These are phyloP conservation scores for Kwoniella dendrophila DNA, from an alignment of 768 basidiomycete species.

Conservation along the genomic window DNA sequence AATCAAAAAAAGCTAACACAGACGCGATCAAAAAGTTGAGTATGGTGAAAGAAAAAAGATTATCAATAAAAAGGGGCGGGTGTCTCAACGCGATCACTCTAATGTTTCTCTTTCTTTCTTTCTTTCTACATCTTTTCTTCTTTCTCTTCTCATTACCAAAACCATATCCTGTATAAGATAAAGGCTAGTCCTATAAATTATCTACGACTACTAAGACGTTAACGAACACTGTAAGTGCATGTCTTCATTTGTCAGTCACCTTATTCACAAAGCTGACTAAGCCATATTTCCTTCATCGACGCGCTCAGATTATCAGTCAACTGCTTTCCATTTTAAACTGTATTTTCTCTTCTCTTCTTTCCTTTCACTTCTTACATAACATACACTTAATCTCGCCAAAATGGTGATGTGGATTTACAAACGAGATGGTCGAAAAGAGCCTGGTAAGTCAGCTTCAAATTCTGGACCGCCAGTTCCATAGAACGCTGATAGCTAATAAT, in stretches of 20 bases:
- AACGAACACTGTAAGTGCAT: constrained; percentile 10
- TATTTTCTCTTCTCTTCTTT: constrained; percentile 1
- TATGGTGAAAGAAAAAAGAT: background rate
- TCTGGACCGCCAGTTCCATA: background rate
- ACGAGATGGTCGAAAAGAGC: constrained; percentile 54
- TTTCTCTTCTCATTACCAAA: background rate
- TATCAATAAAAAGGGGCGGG: constrained; percentile 2
- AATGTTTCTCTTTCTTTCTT: constrained; percentile 13
- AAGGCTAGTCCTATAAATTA: constrained; percentile 21
- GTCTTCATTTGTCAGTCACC: background rate
- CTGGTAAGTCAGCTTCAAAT: constrained; percentile 30
- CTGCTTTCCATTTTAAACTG: no score
- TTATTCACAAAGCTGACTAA: constrained; percentile 16
- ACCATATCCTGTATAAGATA: constrained; percentile 15
- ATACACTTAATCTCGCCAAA: constrained; percentile 14
- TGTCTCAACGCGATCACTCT: constrained; percentile 13
- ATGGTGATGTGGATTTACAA: constrained; percentile 55
- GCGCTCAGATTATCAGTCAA: constrained; percentile 7
- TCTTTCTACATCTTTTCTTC: constrained; percentile 12
- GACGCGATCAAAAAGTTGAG: background rate
- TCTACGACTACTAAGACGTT: constrained; percentile 16
- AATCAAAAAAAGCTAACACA: background rate
- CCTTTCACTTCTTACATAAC: background rate
- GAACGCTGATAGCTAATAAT: background rate
- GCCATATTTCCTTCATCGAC: background rate